Percentiles rank a stretch among this genome's conserved stretches.
phyloP scores from a whole-genome alignment of 2,329 filamentous ascomycete species.

The Trichoderma koningiopsis region DNA sequence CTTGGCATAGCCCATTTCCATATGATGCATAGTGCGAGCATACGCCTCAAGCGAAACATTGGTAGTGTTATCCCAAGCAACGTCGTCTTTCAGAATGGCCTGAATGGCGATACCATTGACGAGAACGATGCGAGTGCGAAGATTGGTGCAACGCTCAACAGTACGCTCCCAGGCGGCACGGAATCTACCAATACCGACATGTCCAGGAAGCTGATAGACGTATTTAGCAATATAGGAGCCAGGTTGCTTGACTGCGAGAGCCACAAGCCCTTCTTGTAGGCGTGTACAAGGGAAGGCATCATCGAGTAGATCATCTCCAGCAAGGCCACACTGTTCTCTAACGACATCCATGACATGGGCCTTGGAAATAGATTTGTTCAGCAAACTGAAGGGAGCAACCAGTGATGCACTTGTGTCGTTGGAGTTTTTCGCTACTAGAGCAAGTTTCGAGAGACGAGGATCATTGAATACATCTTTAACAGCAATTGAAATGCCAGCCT shows the following conservation, averaged over 20 bases:
- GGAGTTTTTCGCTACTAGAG: neutral
- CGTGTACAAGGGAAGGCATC: conserved; percentile 25
- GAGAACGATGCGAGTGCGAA: conserved; percentile 15
- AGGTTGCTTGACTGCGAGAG: conserved; percentile 23
- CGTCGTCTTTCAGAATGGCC: neutral
- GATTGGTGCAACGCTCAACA: conserved; percentile 4
- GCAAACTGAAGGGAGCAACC: neutral
- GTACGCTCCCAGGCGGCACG: conserved; percentile 19
- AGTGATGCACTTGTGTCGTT: neutral
- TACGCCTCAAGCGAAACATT: neutral
- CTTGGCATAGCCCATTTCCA: conserved; percentile 24
- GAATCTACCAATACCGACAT: neutral
- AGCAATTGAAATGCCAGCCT: conserved; percentile 20
- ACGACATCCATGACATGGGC: neutral
- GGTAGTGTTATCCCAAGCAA: conserved; percentile 14
- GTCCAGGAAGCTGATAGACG: conserved; percentile 12
- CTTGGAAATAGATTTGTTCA: neutral
- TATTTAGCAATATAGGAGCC: conserved; percentile 19
- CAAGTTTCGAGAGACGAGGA: conserved; percentile 18
- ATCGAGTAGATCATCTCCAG: conserved; percentile 13
- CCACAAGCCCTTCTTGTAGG: conserved; percentile 19
- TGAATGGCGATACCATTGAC: conserved; percentile 1
- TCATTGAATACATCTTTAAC: conserved; percentile 18
- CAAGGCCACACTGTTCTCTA: conserved; percentile 15
- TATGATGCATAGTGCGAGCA: neutral